A percentile compares a stretch with the other conserved stretches of the same genome.
Conservation (phyloP, 73 alveolate genomes). For the Urostyla sp. region DNA sequence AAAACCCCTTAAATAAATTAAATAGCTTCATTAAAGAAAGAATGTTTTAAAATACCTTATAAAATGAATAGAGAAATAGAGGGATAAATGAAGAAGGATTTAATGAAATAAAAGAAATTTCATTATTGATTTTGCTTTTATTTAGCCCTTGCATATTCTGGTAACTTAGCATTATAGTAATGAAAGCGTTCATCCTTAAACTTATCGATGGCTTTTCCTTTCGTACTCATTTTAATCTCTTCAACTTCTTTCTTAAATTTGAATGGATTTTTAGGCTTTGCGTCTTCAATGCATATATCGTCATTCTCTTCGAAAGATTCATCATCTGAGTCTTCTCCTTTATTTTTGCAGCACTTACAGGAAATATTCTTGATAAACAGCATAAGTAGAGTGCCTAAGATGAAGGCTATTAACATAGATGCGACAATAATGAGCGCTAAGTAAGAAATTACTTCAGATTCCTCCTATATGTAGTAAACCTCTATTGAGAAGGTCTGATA, state of each 20-base stretch:
- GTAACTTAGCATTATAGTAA: slow-evolving; percentile 26
- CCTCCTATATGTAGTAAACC: neutral
- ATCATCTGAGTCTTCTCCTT: slow-evolving; percentile 23
- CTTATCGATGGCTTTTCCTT: too few species aligned
- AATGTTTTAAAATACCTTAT: too few species aligned
- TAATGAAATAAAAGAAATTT: neutral
- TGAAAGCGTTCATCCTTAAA: slow-evolving; percentile 10
- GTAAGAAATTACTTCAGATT: neutral
- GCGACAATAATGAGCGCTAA: slow-evolving; percentile 12
- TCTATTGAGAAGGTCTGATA: slow-evolving; percentile 1
- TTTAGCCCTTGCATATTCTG: slow-evolving; percentile 22
- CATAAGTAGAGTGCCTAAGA: neutral
- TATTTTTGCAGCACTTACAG: neutral
- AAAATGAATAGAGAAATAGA: too few species aligned
- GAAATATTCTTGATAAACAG: neutral
- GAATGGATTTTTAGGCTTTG: slow-evolving; percentile 46
- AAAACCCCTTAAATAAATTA: too few species aligned
- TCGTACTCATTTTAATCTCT: slow-evolving; percentile 1
- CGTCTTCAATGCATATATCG: slow-evolving; percentile 32
- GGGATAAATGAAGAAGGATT: too few species aligned
- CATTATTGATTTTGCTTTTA: neutral
- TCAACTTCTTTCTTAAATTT: slow-evolving; percentile 13
- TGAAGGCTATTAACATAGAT: neutral
- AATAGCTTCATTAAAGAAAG: too few species aligned
- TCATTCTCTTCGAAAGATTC: slow-evolving; percentile 55